Base-by-base conservation (phyloP, 2,329 filamentous ascomycete species). In the Beauveria rudraprayagi region DNA sequence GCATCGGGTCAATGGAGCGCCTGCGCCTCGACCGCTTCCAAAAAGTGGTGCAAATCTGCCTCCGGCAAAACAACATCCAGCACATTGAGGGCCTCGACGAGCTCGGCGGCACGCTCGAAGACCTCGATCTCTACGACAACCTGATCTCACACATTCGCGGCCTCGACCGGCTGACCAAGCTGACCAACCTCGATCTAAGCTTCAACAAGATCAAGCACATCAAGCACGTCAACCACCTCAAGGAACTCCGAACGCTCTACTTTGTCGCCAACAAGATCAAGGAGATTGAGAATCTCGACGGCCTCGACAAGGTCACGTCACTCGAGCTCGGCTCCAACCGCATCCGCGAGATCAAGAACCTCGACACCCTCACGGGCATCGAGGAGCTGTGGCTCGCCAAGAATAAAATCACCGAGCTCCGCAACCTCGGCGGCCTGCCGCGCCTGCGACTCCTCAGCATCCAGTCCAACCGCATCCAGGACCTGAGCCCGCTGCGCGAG, bases 151-250 rank as follows among this genome's bases (percentile, higher is more conserved):
- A 96, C 73, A 85, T 97, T 74, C 87, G 87, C 66, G 90, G 90
- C 34, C 82, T 99, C 51, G 92, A 97, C 59, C 80, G 85, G 51
- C 84, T 97, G 61, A 84, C 81, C 14, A 81, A 89, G 63, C 83
- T 99, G 59, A 91, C 83, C 6, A 88, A 79, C 61, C 84, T 99
- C 60, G 94, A 99, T 72, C 81, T 99, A 56, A 95, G 90, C 73
- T 99, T 97, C 83, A 99, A 99, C 80, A 97, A 97, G 79, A 93
- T 99, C 78, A 97, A 96, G 74, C 92, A 97, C 75, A 96, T 99
- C 78, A 96, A 96, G 75, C 86, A 93, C 69, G 78, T 97, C 66
- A 82, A 83, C 62, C 89, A 93, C 68, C 78, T 99, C 62, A 87
- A 78, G 24, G 82, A 91, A 59, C 82, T 97, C 61, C 88, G 82